Evolutionary conservation across 192 early-diverging fungal genomes (phyloP).

Genomic region (Dimargaris cristalligena): DNA sequence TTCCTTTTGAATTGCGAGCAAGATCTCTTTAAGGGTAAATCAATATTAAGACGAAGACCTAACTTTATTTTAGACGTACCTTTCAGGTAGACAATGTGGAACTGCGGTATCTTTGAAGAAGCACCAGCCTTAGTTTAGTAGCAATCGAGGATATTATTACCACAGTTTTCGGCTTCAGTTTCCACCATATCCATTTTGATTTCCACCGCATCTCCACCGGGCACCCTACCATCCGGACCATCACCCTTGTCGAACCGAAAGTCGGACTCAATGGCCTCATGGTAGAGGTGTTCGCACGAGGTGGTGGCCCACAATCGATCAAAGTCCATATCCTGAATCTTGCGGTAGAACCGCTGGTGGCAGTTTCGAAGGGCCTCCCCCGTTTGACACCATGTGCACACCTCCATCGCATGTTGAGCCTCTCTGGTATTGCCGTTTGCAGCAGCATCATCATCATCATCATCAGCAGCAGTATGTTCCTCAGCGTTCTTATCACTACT

Average conservation of each 20-base stretch:
- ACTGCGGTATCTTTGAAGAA: no score
- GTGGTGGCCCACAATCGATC: background rate
- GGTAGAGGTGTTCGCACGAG: constrained; percentile 8
- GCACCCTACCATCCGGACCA: background rate
- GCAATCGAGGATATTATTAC: constrained; percentile 7
- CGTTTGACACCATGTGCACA: background rate
- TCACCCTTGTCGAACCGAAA: background rate
- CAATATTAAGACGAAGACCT: no score
- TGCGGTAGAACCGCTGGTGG: background rate
- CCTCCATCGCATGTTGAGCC: background rate
- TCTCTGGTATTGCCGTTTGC: background rate
- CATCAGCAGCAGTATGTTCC: background rate
- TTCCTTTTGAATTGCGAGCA: no score
- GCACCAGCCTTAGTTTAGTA: no score
- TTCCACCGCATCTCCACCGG: background rate
- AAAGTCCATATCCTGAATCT: background rate
- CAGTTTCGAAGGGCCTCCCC: background rate
- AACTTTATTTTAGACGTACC: no score
- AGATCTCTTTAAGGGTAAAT: no score
- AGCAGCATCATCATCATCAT: background rate
- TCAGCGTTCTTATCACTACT: background rate
- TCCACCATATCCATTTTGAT: constrained; percentile 1
- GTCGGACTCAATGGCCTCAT: background rate
- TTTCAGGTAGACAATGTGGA: no score
- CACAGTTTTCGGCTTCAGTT: background rate